Base-by-base conservation (phyloP, 352 stramenopile genomes). In the Phytophthora tubulina region DNA sequence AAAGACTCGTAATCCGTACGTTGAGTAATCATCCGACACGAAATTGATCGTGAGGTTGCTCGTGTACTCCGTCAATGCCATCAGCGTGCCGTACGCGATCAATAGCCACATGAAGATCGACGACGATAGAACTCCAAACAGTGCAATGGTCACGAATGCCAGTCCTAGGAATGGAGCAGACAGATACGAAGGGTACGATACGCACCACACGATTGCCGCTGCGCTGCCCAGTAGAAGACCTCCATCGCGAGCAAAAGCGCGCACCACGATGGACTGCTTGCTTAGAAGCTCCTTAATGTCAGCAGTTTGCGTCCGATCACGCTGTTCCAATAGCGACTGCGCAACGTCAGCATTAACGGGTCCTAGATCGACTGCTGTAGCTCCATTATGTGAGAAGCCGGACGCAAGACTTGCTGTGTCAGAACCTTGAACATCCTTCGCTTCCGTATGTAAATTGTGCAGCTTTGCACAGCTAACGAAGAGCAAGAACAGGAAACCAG, bases 181-280 rank as follows among this genome's bases (percentile, higher is more conserved):
- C 27, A 78, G 63, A 49, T 96, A 96, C 38, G 89, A 95, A 48
- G 89, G 89, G 50, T 96, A 96, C 38, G 86, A 94, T 1, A 94
- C 86, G 61, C 85, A 91, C 86, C 86, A 94, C 11, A 85, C 75
- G 44, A 92, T 92, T 2, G 85, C 83, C 15, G 80, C 86, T 42
- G 78, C 83, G 62, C 86, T 91, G 14, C 83, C 86, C 2, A 94
- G 64, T 15, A 96, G 54, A 17, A 90, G 70, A 1, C 88, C 86
- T 44, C 88, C 88, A 38, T 95, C 88, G 10, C 82, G 73, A 1
- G 91, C 67, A 61, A 96, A 94, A 3, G 90, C 75, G 27, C 86
- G 80, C 6, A 88, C 80, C 0, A 82, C 60, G 54, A 95, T 85
- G 3, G 88, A 86, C 33, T 95, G 85, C 13, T 84, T 82, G 33